Conservation (phyloP, 2,329 filamentous ascomycete genomes). For the Colletotrichum sp. region DNA sequence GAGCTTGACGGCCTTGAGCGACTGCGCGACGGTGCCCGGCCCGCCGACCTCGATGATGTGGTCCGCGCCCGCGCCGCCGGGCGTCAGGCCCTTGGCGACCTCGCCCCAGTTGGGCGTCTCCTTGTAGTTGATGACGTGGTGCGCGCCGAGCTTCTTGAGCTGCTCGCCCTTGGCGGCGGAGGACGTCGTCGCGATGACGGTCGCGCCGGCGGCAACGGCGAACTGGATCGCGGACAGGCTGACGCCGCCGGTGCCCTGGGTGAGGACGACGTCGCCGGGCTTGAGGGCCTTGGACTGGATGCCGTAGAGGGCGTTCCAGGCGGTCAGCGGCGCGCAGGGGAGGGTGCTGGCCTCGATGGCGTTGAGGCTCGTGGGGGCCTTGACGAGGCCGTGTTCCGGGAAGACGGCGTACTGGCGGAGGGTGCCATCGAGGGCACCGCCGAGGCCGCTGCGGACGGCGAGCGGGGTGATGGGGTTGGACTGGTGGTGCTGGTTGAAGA, state of each 20-base stretch:
- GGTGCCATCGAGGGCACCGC: conserved; percentile 71
- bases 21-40: conserved; percentile 47
- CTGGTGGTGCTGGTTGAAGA: conserved; percentile 65
- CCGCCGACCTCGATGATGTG: conserved; percentile 55
- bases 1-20: conserved; percentile 47
- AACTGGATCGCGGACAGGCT: conserved; percentile 69
- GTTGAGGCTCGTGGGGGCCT: conserved; percentile 60
- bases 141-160: conserved; percentile 51
- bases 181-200: conserved; percentile 54
- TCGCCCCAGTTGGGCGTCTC: conserved; percentile 50
- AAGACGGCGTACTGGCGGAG: conserved; percentile 73
- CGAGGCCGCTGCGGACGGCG: conserved; percentile 61
- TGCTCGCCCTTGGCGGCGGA: conserved; percentile 47
- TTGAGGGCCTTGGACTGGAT: conserved; percentile 49
- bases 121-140: conserved; percentile 57
- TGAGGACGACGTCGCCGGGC: conserved; percentile 65
- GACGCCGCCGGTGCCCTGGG: conserved; percentile 75
- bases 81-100: conserved; percentile 45
- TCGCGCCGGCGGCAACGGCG: conserved; percentile 53
- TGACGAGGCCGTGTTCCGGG: conserved; percentile 71
- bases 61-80: conserved; percentile 49
- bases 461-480: conserved; percentile 42
- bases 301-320: conserved; percentile 71
- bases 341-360: conserved; percentile 62
- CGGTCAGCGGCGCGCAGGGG: conserved; percentile 66